Base-by-base conservation (phyloP, 805 yeast species). In the Yamadazyma laniorum region DNA sequence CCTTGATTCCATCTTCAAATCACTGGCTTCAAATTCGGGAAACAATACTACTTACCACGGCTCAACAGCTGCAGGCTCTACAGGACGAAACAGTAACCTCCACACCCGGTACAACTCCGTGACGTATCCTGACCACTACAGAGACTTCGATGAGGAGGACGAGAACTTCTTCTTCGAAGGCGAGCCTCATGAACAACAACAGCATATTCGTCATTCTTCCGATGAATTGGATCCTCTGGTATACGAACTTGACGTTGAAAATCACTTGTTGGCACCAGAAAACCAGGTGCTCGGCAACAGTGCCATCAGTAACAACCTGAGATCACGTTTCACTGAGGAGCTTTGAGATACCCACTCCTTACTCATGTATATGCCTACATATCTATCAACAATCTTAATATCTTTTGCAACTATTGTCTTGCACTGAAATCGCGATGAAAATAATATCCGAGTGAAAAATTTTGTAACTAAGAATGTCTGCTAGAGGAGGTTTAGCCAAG, bases 1-100 rank as follows among this genome's bases (percentile, higher is more conserved):
- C 45, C 55, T 68, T 23, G 73, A 67, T 35, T 58, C 71, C 1
- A 59, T 68, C 9, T 68, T 68, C 55, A 49, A 46, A 27, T 37
- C 54, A 5, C 45, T 52, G 6, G 53, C 43, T n/a, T 31, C 50
- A 3, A 48, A 49, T 27, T 44, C 53, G 11, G 49, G 43, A 14
- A 32, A 25, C 15, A 35, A 30, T 19, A 35, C 47, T 11, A 31
- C 33, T 5, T 29, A 32, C 17, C 23, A 33, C 9, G 39, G 39
- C 12, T 37, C 42, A 18, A 37, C 40, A 2, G 43, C 47, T 6
- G 34, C 39, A 14, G 48, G 39, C 2, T 39, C 32, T 18, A 40
- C 45, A 9, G 48, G 44, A 14, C 41, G 25, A 16, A 39, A 29
- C 18, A 43, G 49, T 42, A 34, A 35, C 11, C 39, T 43, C n/a